Conservation (phyloP, 106 monocot species). For the Chionographis japonica region DNA sequence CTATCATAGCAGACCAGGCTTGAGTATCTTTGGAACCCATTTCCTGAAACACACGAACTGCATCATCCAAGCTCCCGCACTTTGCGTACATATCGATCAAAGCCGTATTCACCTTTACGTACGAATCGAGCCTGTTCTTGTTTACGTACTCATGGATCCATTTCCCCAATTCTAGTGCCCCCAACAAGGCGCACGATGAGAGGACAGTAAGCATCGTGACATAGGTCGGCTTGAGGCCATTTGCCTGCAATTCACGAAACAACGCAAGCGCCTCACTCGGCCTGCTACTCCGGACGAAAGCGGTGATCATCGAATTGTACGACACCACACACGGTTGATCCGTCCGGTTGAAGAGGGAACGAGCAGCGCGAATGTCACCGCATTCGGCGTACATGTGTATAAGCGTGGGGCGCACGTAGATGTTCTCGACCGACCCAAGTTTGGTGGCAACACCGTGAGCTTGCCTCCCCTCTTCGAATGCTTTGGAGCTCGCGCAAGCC, state of each 20-base stretch:
- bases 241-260: slow-evolving; percentile 51
- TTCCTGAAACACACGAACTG: slow-evolving; percentile 38
- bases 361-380: slow-evolving; percentile 40
- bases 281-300: slow-evolving; percentile 35
- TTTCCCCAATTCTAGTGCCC: slow-evolving; percentile 57
- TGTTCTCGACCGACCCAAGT: slow-evolving; percentile 27
- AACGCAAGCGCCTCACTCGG: slow-evolving; percentile 57
- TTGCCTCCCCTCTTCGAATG: slow-evolving; percentile 38
- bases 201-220: slow-evolving; percentile 66
- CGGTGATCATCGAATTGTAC: slow-evolving; percentile 66
- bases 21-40: slow-evolving; percentile 58
- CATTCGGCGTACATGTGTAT: slow-evolving; percentile 73
- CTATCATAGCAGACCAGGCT: slow-evolving; percentile 80
- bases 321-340: slow-evolving; percentile 33
- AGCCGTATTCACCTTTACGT: slow-evolving; percentile 57
- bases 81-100: slow-evolving; percentile 85
- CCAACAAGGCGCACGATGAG: slow-evolving; percentile 50
- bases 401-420: slow-evolving; percentile 54
- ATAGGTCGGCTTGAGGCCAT: slow-evolving; percentile 37
- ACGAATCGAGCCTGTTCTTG: slow-evolving; percentile 30
- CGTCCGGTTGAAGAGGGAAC: slow-evolving; percentile 32
- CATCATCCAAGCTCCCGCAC: slow-evolving; percentile 76
- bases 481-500: slow-evolving; percentile 42
- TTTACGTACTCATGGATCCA: slow-evolving; percentile 64
- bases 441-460: slow-evolving; percentile 46